These are phyloP conservation scores for Microbotryum silenes-acaulis DNA, from an alignment of 1,284 basidiomycete genomes.

Conservation along the genomic window DNA sequence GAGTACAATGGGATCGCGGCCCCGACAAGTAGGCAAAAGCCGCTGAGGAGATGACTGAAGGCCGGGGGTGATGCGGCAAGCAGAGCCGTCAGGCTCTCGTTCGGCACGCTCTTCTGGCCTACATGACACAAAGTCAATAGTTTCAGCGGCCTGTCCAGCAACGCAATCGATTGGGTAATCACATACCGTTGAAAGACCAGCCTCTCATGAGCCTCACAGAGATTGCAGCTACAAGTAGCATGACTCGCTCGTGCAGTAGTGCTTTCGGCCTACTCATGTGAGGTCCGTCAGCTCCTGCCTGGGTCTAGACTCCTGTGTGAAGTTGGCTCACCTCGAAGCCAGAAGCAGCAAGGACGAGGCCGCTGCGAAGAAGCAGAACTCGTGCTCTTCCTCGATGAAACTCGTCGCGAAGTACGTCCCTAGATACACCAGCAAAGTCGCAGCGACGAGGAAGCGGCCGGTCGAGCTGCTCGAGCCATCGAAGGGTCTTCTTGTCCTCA, in stretches of 20 bases:
- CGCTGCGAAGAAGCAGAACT: conserved; percentile 28
- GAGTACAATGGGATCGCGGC: neutral
- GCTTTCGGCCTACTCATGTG: neutral
- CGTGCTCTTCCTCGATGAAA: conserved; percentile 35
- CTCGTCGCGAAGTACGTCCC: conserved; percentile 27
- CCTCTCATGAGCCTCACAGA: conserved; percentile 21
- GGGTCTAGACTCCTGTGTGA: too few species aligned
- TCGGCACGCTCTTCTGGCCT: conserved; percentile 25
- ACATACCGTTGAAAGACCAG: conserved; percentile 30
- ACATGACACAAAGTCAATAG: neutral
- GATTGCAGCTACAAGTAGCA: neutral
- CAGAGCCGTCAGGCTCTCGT: conserved; percentile 4
- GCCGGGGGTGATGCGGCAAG: neutral
- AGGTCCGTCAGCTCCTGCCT: too few species aligned
- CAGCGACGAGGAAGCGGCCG: neutral
- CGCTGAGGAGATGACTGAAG: neutral
- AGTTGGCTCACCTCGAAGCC: neutral
- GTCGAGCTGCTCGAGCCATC: neutral
- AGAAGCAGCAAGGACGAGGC: conserved; percentile 5
- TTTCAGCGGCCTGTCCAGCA: neutral
- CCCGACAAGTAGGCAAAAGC: neutral
- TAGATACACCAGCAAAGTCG: conserved; percentile 9
- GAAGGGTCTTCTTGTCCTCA: neutral
- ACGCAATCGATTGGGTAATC: too few species aligned
- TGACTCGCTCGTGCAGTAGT: neutral